These are phyloP conservation scores for Nannizzia gypsea DNA, from an alignment of 2,329 filamentous ascomycete species.

Conservation along the genomic window DNA sequence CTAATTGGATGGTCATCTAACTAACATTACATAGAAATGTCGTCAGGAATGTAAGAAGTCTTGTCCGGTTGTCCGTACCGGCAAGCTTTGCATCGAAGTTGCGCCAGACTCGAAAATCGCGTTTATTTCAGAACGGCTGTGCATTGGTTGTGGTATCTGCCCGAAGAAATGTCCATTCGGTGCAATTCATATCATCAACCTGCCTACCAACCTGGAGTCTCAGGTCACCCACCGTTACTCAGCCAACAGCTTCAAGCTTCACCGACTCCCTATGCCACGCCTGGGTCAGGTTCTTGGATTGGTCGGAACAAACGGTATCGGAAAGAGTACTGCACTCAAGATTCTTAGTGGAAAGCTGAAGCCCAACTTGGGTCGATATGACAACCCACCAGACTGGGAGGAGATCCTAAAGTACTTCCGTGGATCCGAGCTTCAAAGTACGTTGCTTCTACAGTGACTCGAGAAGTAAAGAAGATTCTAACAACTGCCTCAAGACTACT, in stretches of 20 bases:
- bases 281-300: conserved; percentile 92
- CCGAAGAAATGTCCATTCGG: conserved; percentile 98
- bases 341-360: conserved; percentile 97
- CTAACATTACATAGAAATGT: conserved; percentile 60
- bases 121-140: conserved; percentile 92
- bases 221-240: conserved; percentile 98
- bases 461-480: conserved; percentile 16
- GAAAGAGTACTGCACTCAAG: conserved; percentile 99
- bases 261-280: conserved; percentile 88
- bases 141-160: conserved; percentile 98
- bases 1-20: neutral
- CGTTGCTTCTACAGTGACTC: conserved; percentile 21
- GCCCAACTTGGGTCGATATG: conserved; percentile 87
- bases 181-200: conserved; percentile 99
- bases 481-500: conserved; percentile 58
- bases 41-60: conserved; percentile 99
- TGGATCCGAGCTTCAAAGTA: conserved; percentile 93
- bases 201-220: conserved; percentile 97
- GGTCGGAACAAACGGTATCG: conserved; percentile 98
- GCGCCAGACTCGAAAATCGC: conserved; percentile 78
- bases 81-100: conserved; percentile 97
- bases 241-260: conserved; percentile 98
- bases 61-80: conserved; percentile 91
- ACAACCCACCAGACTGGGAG: conserved; percentile 98
- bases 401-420: conserved; percentile 98